A percentile compares a stretch with the other conserved stretches of the same genome.
Evolutionary conservation across 2,329 filamentous ascomycete genomes (phyloP).

Genomic region (Alternaria sp.): DNA sequence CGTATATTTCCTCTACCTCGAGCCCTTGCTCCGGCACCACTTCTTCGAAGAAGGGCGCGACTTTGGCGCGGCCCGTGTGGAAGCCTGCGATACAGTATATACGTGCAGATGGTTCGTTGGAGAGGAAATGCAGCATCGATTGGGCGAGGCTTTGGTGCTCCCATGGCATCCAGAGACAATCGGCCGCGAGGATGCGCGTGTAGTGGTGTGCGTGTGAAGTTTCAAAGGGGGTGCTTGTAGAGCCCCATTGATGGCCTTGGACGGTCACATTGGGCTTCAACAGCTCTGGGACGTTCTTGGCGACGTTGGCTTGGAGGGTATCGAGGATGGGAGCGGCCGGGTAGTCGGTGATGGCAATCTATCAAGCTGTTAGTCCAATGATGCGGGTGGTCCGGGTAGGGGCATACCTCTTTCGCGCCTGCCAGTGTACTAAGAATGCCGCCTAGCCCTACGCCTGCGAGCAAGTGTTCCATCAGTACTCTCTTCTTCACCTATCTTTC

Average conservation of each 20-base stretch:
- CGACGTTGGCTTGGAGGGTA: constrained; percentile 67
- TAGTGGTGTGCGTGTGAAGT: constrained; percentile 54
- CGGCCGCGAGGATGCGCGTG: constrained; percentile 71
- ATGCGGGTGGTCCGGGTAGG: neutral
- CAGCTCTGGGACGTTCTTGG: constrained; percentile 57
- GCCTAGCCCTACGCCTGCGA: constrained; percentile 55
- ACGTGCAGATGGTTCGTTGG: constrained; percentile 54
- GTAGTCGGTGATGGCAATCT: constrained; percentile 72
- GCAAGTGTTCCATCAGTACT: constrained; percentile 36
- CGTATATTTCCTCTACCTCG: constrained; percentile 71
- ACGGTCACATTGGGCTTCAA: constrained; percentile 55
- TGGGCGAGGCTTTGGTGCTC: constrained; percentile 72
- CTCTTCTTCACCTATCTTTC: constrained; percentile 22
- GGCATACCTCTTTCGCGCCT: constrained; percentile 56
- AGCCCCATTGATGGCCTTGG: constrained; percentile 72
- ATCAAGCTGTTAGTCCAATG: neutral
- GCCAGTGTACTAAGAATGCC: constrained; percentile 57
- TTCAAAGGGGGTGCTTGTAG: constrained; percentile 55
- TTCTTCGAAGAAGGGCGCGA: constrained; percentile 71
- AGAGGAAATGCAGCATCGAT: constrained; percentile 71
- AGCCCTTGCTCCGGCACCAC: constrained; percentile 59
- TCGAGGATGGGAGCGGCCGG: constrained; percentile 67
- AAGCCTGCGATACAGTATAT: constrained; percentile 75
- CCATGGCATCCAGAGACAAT: constrained; percentile 79
- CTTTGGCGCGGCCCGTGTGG: constrained; percentile 72